These are phyloP conservation scores for Malus hybrid DNA, from an alignment of 331 rosid genomes.

Conservation along the genomic window DNA sequence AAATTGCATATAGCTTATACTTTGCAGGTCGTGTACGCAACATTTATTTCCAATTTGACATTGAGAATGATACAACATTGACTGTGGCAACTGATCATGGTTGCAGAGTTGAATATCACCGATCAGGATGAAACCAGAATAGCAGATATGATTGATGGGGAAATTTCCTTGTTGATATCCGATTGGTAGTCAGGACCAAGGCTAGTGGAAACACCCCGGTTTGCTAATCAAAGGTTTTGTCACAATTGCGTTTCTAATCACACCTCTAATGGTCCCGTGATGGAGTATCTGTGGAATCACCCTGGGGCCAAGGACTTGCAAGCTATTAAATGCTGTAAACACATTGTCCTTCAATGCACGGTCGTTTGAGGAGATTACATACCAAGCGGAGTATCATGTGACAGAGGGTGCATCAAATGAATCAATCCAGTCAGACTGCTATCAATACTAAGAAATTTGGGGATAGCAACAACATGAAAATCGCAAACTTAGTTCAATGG, in stretches of 20 bases:
- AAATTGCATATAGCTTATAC: too few species aligned
- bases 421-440: slow-evolving; percentile 22
- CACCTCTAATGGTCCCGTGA: slow-evolving; percentile 37
- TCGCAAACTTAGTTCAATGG: slow-evolving; percentile 53
- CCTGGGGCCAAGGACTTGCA: slow-evolving; percentile 27
- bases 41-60: slow-evolving; percentile 79
- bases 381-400: slow-evolving; percentile 35
- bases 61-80: slow-evolving; percentile 72
- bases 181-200: slow-evolving; percentile 66
- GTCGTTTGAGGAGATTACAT: slow-evolving; percentile 86
- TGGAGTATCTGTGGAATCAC: slow-evolving; percentile 31
- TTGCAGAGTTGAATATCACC: slow-evolving; percentile 81
- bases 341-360: slow-evolving; percentile 65
- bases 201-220: slow-evolving; percentile 46
- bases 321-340: slow-evolving; percentile 42
- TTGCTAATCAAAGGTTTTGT: slow-evolving; percentile 35
- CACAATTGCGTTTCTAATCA: slow-evolving; percentile 47
- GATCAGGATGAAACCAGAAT: slow-evolving; percentile 82
- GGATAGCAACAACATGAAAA: slow-evolving; percentile 40
- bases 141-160: slow-evolving; percentile 94
- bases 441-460: slow-evolving; percentile 39
- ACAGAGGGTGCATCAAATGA: slow-evolving; percentile 23
- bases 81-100: slow-evolving; percentile 90
- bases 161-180: slow-evolving; percentile 74
- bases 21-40: slow-evolving; percentile 74